Conservation (phyloP, 2,329 filamentous ascomycete species). For the Apiospora malaysiana region DNA sequence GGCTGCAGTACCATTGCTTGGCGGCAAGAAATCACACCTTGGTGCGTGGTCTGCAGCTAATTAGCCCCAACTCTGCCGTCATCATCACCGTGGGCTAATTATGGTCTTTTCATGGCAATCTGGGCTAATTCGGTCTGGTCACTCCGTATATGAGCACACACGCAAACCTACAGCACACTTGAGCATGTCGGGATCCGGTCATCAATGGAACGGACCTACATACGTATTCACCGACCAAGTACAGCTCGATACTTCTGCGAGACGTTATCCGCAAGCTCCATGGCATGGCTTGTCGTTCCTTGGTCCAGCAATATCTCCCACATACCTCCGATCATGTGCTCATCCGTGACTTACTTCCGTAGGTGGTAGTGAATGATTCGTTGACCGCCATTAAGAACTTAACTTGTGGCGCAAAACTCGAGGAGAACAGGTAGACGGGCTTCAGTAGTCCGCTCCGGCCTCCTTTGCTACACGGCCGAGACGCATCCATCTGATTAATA, state of each 20-base stretch:
- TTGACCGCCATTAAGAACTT: not conserved
- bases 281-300: not conserved
- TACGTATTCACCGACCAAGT: not conserved
- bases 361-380: not conserved
- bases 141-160: not conserved
- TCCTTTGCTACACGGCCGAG: not conserved
- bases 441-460: not conserved
- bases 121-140: not conserved
- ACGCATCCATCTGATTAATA: not conserved
- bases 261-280: not conserved
- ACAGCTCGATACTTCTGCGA: not conserved
- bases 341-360: not conserved
- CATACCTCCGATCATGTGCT: not conserved
- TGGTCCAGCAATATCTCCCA: not conserved
- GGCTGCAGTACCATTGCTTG: not conserved
- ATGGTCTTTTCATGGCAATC: not conserved
- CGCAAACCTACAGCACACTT: not conserved
- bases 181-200: slow-evolving; percentile 5
- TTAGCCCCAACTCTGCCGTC: not conserved
- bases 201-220: not conserved
- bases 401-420: not conserved
- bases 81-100: slow-evolving; percentile 15
- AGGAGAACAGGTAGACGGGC: not conserved
- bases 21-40: slow-evolving; percentile 12
- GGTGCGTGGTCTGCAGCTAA: not conserved